Conservation (phyloP, 139 green algal species). For the Chlamydomonas sphaeroides region DNA sequence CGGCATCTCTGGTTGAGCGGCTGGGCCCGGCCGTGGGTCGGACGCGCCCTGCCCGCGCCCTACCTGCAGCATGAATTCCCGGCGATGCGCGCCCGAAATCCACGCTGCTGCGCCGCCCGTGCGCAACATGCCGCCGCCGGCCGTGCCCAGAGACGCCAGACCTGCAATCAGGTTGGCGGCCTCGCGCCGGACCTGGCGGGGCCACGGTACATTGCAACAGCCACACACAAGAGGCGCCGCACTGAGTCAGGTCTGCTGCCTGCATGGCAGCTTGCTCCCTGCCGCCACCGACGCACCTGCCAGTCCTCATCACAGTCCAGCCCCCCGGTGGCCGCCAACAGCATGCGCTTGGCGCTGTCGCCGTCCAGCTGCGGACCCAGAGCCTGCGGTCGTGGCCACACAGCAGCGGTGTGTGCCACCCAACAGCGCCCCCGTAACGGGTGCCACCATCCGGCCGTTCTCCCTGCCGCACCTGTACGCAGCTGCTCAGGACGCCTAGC, state of each 20-base stretch:
- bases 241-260: too few species aligned
- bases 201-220: too few species aligned
- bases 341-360: neutral
- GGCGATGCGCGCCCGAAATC: slow-evolving; percentile 14
- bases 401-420: too few species aligned
- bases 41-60: neutral
- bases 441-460: too few species aligned
- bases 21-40: too few species aligned
- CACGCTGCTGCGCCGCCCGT: neutral
- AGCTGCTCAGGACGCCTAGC: slow-evolving; percentile 7
- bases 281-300: slow-evolving; percentile 2
- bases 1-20: too few species aligned
- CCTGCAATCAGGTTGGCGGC: slow-evolving; percentile 9
- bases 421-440: too few species aligned
- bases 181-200: slow-evolving; percentile 34
- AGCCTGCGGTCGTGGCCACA: neutral
- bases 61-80: slow-evolving; percentile 29
- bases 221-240: too few species aligned
- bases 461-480: slow-evolving; percentile 12
- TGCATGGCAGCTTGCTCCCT: neutral
- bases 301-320: slow-evolving; percentile 25
- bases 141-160: neutral
- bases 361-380: neutral
- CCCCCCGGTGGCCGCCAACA: slow-evolving; percentile 12
- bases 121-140: neutral